Evolutionary conservation across 768 basidiomycete species (phyloP).

Genomic region (Trametes cingulata): DNA sequence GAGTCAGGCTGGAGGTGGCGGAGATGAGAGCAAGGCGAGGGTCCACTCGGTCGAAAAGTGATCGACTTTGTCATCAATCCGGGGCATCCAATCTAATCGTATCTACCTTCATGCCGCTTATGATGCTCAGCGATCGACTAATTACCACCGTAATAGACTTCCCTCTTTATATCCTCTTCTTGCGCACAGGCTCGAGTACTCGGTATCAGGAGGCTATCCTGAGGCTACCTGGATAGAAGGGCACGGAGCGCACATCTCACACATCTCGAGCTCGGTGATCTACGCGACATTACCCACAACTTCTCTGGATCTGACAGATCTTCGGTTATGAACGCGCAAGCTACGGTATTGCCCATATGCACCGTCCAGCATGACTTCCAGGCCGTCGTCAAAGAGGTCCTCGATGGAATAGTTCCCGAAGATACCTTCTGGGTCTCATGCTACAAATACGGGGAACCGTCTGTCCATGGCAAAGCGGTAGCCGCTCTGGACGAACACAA

Average conservation of each 20-base stretch:
- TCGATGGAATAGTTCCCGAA: slow-evolving; percentile 50
- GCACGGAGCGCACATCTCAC: too few species aligned
- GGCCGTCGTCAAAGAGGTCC: slow-evolving; percentile 62
- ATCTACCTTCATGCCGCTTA: neutral
- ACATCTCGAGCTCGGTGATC: too few species aligned
- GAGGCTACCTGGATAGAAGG: too few species aligned
- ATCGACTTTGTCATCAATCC: slow-evolving; percentile 20
- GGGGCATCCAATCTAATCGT: neutral
- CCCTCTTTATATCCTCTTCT: too few species aligned
- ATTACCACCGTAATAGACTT: too few species aligned
- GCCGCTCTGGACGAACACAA: slow-evolving; percentile 56
- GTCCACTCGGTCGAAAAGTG: too few species aligned
- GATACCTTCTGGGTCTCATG: slow-evolving; percentile 79
- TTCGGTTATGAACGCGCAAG: slow-evolving; percentile 2
- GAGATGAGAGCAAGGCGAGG: too few species aligned
- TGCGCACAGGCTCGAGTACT: too few species aligned
- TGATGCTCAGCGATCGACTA: too few species aligned
- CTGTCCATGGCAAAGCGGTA: slow-evolving; percentile 65
- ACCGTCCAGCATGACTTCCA: slow-evolving; percentile 63
- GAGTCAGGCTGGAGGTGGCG: too few species aligned
- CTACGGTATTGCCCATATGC: slow-evolving; percentile 46
- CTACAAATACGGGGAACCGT: slow-evolving; percentile 53
- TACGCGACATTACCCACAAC: too few species aligned
- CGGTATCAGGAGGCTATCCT: too few species aligned
- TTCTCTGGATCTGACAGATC: neutral